These are phyloP conservation scores for Phycomyces blakesleeanus DNA, from an alignment of 192 early-diverging fungal genomes.

Conservation along the genomic window DNA sequence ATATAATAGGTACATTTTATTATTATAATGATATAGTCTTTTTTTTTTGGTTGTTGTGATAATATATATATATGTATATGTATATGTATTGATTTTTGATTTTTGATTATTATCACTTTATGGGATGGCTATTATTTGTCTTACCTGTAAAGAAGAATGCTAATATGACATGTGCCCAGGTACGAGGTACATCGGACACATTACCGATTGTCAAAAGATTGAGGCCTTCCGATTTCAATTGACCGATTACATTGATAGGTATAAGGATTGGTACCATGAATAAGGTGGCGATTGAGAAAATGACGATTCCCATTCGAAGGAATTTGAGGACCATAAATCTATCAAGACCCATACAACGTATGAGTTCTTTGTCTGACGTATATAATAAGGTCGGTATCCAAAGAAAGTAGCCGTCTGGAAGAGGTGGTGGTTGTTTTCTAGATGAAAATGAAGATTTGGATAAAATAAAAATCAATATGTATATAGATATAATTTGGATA, in stretches of 20 bases:
- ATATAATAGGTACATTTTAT: no score
- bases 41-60: no score
- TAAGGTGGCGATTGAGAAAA: conserved; percentile 58
- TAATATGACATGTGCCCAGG: conserved; percentile 71
- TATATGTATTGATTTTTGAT: no score
- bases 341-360: conserved; percentile 62
- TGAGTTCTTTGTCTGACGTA: conserved; percentile 50
- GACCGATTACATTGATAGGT: conserved; percentile 65
- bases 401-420: conserved; percentile 47
- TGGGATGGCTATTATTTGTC: no score
- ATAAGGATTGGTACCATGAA: conserved; percentile 58
- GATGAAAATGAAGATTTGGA: neutral
- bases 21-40: no score
- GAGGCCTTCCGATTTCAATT: conserved; percentile 46
- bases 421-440: conserved; percentile 50
- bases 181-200: conserved; percentile 44
- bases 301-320: conserved; percentile 58
- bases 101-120: no score
- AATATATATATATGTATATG: no score
- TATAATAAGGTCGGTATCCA: conserved; percentile 61
- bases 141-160: conserved; percentile 52
- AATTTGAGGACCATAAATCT: conserved; percentile 78
- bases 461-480: conserved; percentile 6
- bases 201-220: conserved; percentile 69
- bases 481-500: no score